phyloP scores from a whole-genome alignment of 805 yeast species.

The Candida arabinofermentans region DNA sequence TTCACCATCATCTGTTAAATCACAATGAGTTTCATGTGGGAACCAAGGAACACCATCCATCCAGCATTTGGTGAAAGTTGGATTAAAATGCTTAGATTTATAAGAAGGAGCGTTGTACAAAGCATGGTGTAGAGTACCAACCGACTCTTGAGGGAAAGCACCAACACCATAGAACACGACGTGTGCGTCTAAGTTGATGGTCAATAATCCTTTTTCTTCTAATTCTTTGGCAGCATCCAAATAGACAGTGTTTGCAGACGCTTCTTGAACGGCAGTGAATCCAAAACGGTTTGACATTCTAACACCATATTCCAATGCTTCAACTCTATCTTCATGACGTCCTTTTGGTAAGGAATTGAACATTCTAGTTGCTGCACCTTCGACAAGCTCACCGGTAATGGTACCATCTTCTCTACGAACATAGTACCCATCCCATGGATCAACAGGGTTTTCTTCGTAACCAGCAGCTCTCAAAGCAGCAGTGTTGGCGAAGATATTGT shows the following conservation, averaged over 20 bases:
- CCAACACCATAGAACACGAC: slow-evolving; percentile 27
- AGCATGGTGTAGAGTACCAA: slow-evolving; percentile 23
- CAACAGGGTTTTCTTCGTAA: slow-evolving; percentile 23
- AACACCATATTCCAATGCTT: slow-evolving; percentile 24
- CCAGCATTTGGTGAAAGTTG: slow-evolving; percentile 25
- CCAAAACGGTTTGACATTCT: slow-evolving; percentile 25
- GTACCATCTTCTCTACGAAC: slow-evolving; percentile 26
- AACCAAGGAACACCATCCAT: slow-evolving; percentile 28
- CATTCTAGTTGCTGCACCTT: slow-evolving; percentile 25
- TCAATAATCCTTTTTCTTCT: slow-evolving; percentile 17
- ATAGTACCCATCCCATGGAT: slow-evolving; percentile 27
- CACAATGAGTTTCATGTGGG: slow-evolving; percentile 23
- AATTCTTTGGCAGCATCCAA: slow-evolving; percentile 23
- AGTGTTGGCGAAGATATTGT: slow-evolving; percentile 26
- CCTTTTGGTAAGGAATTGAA: slow-evolving; percentile 21
- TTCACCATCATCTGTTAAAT: slow-evolving; percentile 15
- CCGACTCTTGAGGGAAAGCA: slow-evolving; percentile 22
- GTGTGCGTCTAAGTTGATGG: slow-evolving; percentile 24
- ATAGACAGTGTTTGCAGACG: slow-evolving; percentile 24
- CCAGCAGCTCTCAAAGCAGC: slow-evolving; percentile 28
- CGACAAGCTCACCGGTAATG: slow-evolving; percentile 26
- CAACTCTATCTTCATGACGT: slow-evolving; percentile 19
- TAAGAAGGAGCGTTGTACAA: slow-evolving; percentile 19
- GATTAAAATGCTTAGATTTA: slow-evolving; percentile 25
- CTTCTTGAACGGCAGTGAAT: slow-evolving; percentile 26